Evolutionary conservation across 2,329 filamentous ascomycete genomes (phyloP).

Genomic region (Pestalotiopsis sp.): DNA sequence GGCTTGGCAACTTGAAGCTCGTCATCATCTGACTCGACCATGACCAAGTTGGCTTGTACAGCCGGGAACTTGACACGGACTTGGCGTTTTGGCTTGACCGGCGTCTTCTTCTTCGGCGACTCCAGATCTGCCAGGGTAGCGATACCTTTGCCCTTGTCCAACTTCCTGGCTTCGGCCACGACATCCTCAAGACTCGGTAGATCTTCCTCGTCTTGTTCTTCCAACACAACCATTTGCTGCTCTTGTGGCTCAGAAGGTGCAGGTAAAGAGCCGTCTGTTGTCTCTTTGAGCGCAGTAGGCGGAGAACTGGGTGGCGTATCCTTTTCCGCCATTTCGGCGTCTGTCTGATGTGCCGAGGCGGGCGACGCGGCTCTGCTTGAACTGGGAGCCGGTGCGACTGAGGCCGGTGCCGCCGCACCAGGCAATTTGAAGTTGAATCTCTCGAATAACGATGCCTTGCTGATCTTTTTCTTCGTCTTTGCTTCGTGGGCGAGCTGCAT

Average conservation of each 20-base stretch:
- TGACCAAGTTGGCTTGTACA: conserved; percentile 39
- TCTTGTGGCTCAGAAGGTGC: conserved; percentile 13
- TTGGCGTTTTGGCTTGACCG: conserved; percentile 43
- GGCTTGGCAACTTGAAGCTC: conserved; percentile 65
- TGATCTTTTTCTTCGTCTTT: conserved; percentile 88
- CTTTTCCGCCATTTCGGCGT: conserved; percentile 52
- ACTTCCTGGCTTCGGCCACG: conserved; percentile 32
- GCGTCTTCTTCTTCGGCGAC: conserved; percentile 28
- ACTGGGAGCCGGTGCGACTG: conserved; percentile 35
- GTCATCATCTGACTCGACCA: conserved; percentile 53
- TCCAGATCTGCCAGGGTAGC: conserved; percentile 37
- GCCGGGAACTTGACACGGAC: conserved; percentile 54
- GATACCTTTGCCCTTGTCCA: conserved; percentile 66
- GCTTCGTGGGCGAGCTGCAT: conserved; percentile 91
- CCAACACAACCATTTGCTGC: conserved; percentile 4
- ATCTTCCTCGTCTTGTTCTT: conserved; percentile 34
- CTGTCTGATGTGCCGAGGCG: conserved; percentile 45
- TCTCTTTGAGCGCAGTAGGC: conserved; percentile 39
- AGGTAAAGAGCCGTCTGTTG: conserved; percentile 3
- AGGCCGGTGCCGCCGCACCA: conserved; percentile 29
- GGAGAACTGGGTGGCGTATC: conserved; percentile 77
- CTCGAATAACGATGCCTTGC: conserved; percentile 80
- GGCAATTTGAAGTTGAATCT: conserved; percentile 74
- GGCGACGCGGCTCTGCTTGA: conserved; percentile 60
- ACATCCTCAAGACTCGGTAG: conserved; percentile 42